Conservation (phyloP, 768 basidiomycete genomes). For the Nidularia pulvinata region DNA sequence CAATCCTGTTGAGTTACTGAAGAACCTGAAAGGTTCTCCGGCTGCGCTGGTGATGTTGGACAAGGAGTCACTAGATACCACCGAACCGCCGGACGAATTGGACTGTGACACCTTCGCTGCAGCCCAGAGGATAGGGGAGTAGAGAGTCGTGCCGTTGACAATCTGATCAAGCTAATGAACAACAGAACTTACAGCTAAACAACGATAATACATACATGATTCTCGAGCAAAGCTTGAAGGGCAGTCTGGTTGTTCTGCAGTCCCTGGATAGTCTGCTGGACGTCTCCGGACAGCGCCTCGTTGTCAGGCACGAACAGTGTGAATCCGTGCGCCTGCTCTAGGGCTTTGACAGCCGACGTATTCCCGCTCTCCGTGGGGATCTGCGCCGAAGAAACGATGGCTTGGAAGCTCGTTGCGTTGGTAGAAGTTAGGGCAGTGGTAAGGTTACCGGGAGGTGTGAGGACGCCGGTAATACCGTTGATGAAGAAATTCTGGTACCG, state of each 20-base stretch:
- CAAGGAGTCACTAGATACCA: no score
- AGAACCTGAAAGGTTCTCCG: slow-evolving; percentile 53
- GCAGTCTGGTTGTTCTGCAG: slow-evolving; percentile 44
- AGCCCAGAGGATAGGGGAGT: slow-evolving; percentile 47
- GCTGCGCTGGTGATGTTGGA: slow-evolving; percentile 50
- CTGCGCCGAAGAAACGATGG: slow-evolving; percentile 18
- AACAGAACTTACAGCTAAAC: background rate
- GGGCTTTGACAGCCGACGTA: slow-evolving; percentile 28
- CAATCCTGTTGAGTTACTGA: slow-evolving; percentile 53
- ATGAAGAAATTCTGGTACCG: slow-evolving; percentile 39
- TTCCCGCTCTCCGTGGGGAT: slow-evolving; percentile 21
- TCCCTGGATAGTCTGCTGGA: slow-evolving; percentile 21
- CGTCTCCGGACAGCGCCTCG: slow-evolving; percentile 38
- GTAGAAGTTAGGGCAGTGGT: slow-evolving; percentile 34
- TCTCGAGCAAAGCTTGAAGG: slow-evolving; percentile 43
- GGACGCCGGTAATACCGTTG: slow-evolving; percentile 46
- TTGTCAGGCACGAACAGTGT: slow-evolving; percentile 71
- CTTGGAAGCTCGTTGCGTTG: slow-evolving; percentile 39
- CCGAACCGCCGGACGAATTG: slow-evolving; percentile 7
- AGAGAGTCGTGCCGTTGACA: slow-evolving; percentile 69
- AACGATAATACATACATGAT: slow-evolving; percentile 48
- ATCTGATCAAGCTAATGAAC: slow-evolving; percentile 19
- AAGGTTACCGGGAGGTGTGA: slow-evolving; percentile 52
- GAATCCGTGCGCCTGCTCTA: slow-evolving; percentile 46
- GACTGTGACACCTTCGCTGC: slow-evolving; percentile 6